These are phyloP conservation scores for Azolla pinnata DNA, from an alignment of 75 land plant genomes.

Conservation along the genomic window DNA sequence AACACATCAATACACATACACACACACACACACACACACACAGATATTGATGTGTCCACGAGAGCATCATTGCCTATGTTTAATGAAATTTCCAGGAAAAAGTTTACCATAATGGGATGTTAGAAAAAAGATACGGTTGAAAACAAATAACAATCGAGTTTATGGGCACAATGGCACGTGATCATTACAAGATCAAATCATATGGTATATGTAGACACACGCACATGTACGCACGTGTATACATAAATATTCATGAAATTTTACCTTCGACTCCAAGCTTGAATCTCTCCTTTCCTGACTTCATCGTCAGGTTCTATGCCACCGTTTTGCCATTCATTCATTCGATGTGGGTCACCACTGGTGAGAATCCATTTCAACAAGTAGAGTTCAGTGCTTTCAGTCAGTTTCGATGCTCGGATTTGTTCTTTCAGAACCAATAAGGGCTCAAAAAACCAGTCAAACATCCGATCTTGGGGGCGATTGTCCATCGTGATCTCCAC, in stretches of 20 bases:
- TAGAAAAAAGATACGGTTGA: too few relatives aligned
- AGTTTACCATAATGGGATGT: too few relatives aligned
- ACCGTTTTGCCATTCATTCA: conserved; percentile 63
- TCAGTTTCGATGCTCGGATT: conserved; percentile 35
- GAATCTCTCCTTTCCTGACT: conserved; percentile 59
- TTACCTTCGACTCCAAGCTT: conserved; percentile 79
- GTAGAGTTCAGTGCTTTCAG: conserved; percentile 47
- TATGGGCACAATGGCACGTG: too few relatives aligned
- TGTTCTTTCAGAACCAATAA: conserved; percentile 65
- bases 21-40: too few relatives aligned
- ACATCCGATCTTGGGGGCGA: conserved; percentile 46
- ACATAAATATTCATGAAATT: not conserved
- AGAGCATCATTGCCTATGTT: too few relatives aligned
- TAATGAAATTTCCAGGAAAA: too few relatives aligned
- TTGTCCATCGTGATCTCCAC: conserved; percentile 47
- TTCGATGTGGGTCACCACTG: conserved; percentile 24
- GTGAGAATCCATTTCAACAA: conserved; percentile 45
- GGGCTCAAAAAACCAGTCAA: conserved; percentile 77
- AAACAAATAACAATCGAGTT: too few relatives aligned
- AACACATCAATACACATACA: too few relatives aligned
- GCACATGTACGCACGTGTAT: too few relatives aligned
- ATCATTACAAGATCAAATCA: too few relatives aligned
- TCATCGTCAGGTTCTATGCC: conserved; percentile 44
- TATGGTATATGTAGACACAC: too few relatives aligned
- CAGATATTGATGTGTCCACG: too few relatives aligned